Evolutionary conservation across 805 yeast genomes (phyloP).

Genomic region (Monosporozyma servazzii): DNA sequence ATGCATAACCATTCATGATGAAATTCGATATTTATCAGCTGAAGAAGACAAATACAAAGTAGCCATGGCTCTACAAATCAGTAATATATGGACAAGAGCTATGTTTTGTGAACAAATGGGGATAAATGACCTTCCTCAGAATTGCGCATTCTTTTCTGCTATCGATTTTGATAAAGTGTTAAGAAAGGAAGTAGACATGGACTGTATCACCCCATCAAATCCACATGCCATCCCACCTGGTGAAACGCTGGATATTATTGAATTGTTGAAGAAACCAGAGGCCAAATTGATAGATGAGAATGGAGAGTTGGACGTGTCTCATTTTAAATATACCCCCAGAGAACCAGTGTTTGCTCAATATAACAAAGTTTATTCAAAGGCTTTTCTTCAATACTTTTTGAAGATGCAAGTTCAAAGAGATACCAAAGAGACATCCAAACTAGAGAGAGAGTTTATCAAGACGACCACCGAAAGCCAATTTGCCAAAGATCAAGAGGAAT

Average conservation of each 20-base stretch:
- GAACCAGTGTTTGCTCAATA: conserved; percentile 27
- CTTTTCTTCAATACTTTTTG: conserved; percentile 20
- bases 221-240: conserved; percentile 66
- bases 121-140: conserved; percentile 80
- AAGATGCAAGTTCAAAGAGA: conserved; percentile 25
- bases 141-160: conserved; percentile 90
- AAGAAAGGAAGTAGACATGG: conserved; percentile 87
- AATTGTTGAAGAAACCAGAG: conserved; percentile 38
- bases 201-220: conserved; percentile 87
- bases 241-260: conserved; percentile 54
- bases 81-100: conserved; percentile 93
- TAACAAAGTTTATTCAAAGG: conserved; percentile 20
- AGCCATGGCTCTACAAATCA: conserved; percentile 76
- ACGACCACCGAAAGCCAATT: conserved; percentile 10
- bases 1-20: conserved; percentile 89
- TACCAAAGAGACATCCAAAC: conserved; percentile 16
- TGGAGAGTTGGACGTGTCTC: conserved; percentile 15
- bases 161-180: conserved; percentile 84
- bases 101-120: conserved; percentile 92
- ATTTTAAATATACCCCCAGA: conserved; percentile 16
- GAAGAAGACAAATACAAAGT: conserved; percentile 67
- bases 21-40: conserved; percentile 69
- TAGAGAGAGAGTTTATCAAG: conserved; percentile 20
- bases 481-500: conserved; percentile 9
- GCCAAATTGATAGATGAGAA: conserved; percentile 14